Conservation (phyloP, 768 basidiomycete genomes). For the Favolaschia claudopus region DNA sequence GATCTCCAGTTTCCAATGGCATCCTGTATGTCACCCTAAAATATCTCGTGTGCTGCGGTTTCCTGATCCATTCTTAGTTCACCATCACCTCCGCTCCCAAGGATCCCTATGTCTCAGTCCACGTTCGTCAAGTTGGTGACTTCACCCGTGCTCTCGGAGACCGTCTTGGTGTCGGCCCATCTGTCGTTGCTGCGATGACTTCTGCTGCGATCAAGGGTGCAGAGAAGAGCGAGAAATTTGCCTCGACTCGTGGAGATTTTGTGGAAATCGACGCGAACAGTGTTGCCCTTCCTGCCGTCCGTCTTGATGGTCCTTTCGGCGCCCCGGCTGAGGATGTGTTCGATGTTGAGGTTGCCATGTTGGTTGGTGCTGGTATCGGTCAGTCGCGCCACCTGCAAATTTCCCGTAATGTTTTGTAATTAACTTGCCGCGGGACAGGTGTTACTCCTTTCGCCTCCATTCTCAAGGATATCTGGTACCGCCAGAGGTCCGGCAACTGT, state of each 20-base stretch:
- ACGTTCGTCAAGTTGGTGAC: constrained; percentile 94
- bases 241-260: constrained; percentile 74
- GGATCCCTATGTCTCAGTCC: constrained; percentile 90
- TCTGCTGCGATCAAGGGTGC: constrained; percentile 78
- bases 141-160: constrained; percentile 86
- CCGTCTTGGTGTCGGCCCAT: constrained; percentile 82
- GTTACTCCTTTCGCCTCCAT: constrained; percentile 96
- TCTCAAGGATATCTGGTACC: constrained; percentile 96
- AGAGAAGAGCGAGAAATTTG: constrained; percentile 63
- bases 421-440: constrained; percentile 47
- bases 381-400: constrained; percentile 29
- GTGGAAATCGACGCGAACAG: constrained; percentile 73
- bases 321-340: constrained; percentile 94
- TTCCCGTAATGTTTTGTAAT: constrained; percentile 1
- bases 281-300: constrained; percentile 67
- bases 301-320: constrained; percentile 93
- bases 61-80: constrained; percentile 58
- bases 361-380: constrained; percentile 95
- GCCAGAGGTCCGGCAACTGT: constrained; percentile 78
- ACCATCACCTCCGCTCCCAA: constrained; percentile 96
- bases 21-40: constrained; percentile 84
- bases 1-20: constrained; percentile 87
- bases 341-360: constrained; percentile 83
- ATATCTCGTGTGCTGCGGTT: neutral
- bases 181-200: constrained; percentile 81